Conservation (phyloP, 352 stramenopile genomes). For the Phytophthora boehmeriae region DNA sequence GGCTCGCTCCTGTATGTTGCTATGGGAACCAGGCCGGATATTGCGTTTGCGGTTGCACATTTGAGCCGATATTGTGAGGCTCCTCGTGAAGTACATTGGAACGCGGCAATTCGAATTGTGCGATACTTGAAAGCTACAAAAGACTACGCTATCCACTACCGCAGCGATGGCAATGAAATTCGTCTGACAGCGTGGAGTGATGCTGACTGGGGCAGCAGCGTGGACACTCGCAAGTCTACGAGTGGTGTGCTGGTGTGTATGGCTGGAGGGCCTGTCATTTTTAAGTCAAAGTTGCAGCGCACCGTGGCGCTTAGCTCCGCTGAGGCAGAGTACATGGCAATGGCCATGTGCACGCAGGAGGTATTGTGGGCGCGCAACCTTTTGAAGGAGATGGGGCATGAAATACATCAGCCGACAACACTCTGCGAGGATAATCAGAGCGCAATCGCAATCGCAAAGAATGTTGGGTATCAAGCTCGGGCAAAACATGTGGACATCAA, state of each 20-base stretch:
- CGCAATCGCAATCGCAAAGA: no score
- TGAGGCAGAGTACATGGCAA: conserved; percentile 25
- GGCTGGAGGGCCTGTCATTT: conserved; percentile 17
- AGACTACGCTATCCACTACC: no score
- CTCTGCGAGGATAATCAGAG: no score
- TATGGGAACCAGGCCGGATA: conserved; percentile 16
- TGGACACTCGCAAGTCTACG: conserved; percentile 2
- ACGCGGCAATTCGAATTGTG: conserved; percentile 10
- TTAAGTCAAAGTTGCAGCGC: conserved; percentile 14
- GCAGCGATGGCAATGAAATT: no score
- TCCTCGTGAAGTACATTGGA: conserved; percentile 12
- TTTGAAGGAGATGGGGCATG: conserved; percentile 16
- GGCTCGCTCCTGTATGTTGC: conserved; percentile 14
- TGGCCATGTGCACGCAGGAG: conserved; percentile 17
- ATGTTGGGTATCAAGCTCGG: no score
- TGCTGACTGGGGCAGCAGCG: conserved; percentile 20
- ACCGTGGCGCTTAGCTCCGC: conserved; percentile 8
- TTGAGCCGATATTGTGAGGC: conserved; percentile 7
- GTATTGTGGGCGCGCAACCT: conserved; percentile 19
- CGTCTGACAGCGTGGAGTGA: conserved; percentile 14
- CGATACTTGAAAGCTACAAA: conserved; percentile 16
- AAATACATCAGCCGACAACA: no score
- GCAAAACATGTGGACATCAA: no score
- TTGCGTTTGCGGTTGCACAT: background rate
- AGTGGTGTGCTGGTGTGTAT: conserved; percentile 10